Percentiles rank a stretch among this genome's conserved stretches.
Evolutionary conservation across 768 basidiomycete species (phyloP).

Genomic region (Boletus subparvulus): DNA sequence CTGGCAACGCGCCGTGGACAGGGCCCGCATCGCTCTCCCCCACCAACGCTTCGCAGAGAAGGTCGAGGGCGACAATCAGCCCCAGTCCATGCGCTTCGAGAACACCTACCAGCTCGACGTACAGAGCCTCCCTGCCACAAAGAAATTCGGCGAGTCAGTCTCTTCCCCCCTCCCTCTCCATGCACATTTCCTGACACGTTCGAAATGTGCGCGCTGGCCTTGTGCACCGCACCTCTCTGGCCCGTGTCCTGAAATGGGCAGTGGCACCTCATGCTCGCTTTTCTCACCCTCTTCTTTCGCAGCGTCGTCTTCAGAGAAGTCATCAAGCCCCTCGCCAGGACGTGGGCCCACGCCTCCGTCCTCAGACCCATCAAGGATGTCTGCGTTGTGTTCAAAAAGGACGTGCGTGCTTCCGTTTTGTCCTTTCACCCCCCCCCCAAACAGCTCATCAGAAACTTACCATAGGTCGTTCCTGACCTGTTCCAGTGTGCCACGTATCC

Average conservation of each 20-base stretch:
- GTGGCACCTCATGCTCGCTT: too few relatives aligned
- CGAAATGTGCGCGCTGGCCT: too few relatives aligned
- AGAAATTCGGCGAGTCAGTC: neutral
- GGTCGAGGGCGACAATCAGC: neutral
- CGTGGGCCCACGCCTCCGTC: neutral
- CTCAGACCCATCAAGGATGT: neutral
- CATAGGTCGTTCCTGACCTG: neutral
- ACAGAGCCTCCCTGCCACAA: neutral
- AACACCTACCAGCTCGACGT: neutral
- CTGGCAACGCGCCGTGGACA: neutral
- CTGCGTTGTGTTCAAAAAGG: neutral
- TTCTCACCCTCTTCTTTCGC: too few relatives aligned
- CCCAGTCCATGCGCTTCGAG: neutral
- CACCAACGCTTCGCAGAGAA: neutral
- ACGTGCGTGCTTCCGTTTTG: neutral
- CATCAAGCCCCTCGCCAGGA: neutral
- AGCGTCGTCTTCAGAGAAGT: neutral
- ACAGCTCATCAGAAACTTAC: too few relatives aligned
- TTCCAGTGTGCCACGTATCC: neutral
- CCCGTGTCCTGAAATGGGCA: too few relatives aligned
- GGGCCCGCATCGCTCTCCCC: neutral
- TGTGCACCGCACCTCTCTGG: too few relatives aligned
- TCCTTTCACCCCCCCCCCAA: too few relatives aligned
- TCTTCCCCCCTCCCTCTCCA: too few relatives aligned
- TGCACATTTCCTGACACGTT: too few relatives aligned